Base-by-base conservation (phyloP, 2,329 filamentous ascomycete species). In the Huntiella moniliformis region DNA sequence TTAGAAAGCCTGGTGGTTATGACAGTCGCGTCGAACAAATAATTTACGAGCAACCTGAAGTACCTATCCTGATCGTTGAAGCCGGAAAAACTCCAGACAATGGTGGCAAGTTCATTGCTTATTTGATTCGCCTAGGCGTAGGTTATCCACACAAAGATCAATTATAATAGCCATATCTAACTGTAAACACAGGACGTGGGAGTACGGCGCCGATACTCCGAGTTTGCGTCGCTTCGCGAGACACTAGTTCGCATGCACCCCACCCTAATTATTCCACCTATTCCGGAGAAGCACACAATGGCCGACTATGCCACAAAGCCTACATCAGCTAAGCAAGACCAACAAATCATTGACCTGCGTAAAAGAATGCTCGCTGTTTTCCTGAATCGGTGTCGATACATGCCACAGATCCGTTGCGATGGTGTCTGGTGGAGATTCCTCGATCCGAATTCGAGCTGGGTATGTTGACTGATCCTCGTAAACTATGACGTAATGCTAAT, bases 201-300 rank as follows among this genome's bases (percentile, higher is more conserved):
- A 66, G 91, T 98, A 46, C 80, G 88, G 55, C 76, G 91, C 55
- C 75, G 91, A 56, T 98, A 98, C 62, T 98, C 91, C 1, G 91
- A 98, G 61, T 98, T 98, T 57, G 82, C 84, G 33, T 94, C 88
- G 12, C 67, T 98, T 48, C 76, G 91, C 56, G 79, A 86, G 55
- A 88, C 88, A 2, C 72, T 98, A 22, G 86, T 87, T 40, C 82
- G 82, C 54, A 72, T 98, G 51, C 92, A 98, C 58, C 91, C 92
- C 5, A 98, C 91, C 0, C 71, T 98, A 37, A 82, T 98, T 55
- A 82, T 98, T 44, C 92, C 91, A 5, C 91, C 91, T 3, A 98
- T 98, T 56, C 91, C 91, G 16, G 92, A 98, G 64, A 98, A 98
- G 63, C 91, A 98, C 61, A 91, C 86, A 39, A 93, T 98, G 81